Base-by-base conservation (phyloP, 2,329 filamentous ascomycete species). In the Metarhizium rileyi region DNA sequence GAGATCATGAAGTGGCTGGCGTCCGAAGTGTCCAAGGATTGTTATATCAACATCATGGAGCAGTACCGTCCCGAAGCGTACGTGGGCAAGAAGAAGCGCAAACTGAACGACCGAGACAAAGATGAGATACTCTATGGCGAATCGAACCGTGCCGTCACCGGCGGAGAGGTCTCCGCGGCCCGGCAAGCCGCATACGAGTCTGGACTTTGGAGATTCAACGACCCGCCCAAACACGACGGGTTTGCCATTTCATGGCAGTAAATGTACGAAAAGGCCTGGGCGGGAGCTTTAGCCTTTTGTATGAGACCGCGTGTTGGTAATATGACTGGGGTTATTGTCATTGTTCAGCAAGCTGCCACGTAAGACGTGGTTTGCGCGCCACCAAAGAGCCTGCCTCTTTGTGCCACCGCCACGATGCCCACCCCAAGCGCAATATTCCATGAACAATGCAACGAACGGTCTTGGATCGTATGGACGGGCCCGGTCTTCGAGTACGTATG, bases 11-110 rank as follows among this genome's bases (percentile, higher is more conserved):
- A 70, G 53, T 94, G 87, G 74, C 70, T 94, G 16, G 87, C 86
- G 0, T 71, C 77, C 26, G 78, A 89, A 47, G 75, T 94, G 2
- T 87, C 84, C 3, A 75, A 71, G 49, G 87, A 93, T 63, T 74
- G 86, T 41, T 91, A 90, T 65, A 78, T 93, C 52, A 84, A 94
- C 62, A 83, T 94, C 56, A 93, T 93, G 87, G 87, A 94, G 66
- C 88, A 94, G 66, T 93, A 93, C 61, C 82, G 81, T 54, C 87
- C 87, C 0, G 79, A 86, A 55, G 88, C 86, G 0, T 82, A 94
- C 63, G 88, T 94, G 1, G 88, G 88, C 3, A 91, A 89, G 69
- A 70, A 72, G 48, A 79, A 69, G 57, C 20, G 38, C 38, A 42
- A 25, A 14, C 25, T 14, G 50, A 46, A 52, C 8, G 54, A 51